phyloP scores from a whole-genome alignment of 148 eudicot genomes.

The Nepenthes mirabilis region DNA sequence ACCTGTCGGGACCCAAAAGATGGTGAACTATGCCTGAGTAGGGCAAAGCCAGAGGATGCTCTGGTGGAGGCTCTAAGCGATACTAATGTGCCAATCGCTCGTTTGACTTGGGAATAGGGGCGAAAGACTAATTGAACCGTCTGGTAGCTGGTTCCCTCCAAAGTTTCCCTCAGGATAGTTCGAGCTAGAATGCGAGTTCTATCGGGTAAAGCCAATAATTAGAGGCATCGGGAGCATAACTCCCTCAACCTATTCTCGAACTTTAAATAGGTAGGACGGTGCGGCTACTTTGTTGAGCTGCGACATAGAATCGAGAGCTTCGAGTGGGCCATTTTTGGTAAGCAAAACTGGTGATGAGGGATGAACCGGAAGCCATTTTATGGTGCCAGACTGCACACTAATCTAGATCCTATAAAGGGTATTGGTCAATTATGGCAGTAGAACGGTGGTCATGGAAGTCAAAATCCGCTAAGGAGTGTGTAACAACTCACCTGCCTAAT shows the following conservation, averaged over 20 bases:
- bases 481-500: constrained; percentile 7
- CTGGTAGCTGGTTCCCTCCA: constrained; percentile 9
- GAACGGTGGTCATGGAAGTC: constrained; percentile 5
- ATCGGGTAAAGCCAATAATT: constrained; percentile 4
- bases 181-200: background rate
- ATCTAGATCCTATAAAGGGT: constrained; percentile 11
- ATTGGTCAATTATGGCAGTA: constrained; percentile 8
- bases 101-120: constrained; percentile 10
- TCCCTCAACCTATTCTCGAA: constrained; percentile 1
- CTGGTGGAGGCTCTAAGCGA: constrained; percentile 1
- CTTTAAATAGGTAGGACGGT: constrained; percentile 3
- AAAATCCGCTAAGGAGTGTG: constrained; percentile 9
- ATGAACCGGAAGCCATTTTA: constrained; percentile 9
- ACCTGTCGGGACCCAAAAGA: no score
- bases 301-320: constrained; percentile 1
- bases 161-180: constrained; percentile 4
- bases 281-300: constrained; percentile 1
- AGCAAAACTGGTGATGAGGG: constrained; percentile 10
- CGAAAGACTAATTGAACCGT: constrained; percentile 8
- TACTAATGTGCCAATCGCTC: constrained; percentile 3
- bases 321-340: constrained; percentile 4
- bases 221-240: background rate
- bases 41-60: background rate
- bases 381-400: background rate
- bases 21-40: background rate